Evolutionary conservation across 306 rosid species (phyloP), one percentile per base, ranked within the genome.

Genomic region (Ceratonia siliqua): DNA sequence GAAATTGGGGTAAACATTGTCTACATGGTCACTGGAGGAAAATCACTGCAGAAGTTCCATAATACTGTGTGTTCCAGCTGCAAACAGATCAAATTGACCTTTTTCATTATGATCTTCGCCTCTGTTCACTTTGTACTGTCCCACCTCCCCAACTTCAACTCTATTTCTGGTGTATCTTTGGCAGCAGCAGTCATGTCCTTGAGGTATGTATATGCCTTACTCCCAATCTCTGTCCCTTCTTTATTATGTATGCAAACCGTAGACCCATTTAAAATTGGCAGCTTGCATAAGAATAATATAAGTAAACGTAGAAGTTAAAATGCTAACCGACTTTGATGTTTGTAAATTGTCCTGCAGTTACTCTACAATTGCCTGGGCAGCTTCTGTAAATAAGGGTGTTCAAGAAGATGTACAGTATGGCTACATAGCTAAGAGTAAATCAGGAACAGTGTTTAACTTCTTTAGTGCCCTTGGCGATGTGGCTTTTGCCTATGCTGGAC

Each of bases 401-500:
- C 79, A 84, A 78, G 64, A 68, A 5, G 11, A 86, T 65, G 97
- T 91, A 9, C 32, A 85, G 5, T 94, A 94, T 74, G 80, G 83
- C 33, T 90, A 83, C 86, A 74, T 13, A 64, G 76, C 88, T 14
- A 32, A 53, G 28, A 75, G 83, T 21, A 49, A 89, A 15, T 0
- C 86, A 22, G 98, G 92, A 52, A 88, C 55, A 4, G 56, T 88
- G 6, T 88, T 91, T 63, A 74, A 81, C 74, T 91, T 94, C 87
- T 84, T 94, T 0, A 83, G 18, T 76, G 96, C 85, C n/a, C 80
- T 94, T 61, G 98, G 98, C 2, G 62, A 79, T 21, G 87, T 94
- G 57, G 97, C 96, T 62, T 94, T 90, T 80, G 96, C 98, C 30
- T 91, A 91, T 82, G 98, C 97, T 4, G 98, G 98, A 20, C 98